Evolutionary conservation across 2,329 filamentous ascomycete genomes (phyloP).

Genomic region (Fusarium solani-melongenae): DNA sequence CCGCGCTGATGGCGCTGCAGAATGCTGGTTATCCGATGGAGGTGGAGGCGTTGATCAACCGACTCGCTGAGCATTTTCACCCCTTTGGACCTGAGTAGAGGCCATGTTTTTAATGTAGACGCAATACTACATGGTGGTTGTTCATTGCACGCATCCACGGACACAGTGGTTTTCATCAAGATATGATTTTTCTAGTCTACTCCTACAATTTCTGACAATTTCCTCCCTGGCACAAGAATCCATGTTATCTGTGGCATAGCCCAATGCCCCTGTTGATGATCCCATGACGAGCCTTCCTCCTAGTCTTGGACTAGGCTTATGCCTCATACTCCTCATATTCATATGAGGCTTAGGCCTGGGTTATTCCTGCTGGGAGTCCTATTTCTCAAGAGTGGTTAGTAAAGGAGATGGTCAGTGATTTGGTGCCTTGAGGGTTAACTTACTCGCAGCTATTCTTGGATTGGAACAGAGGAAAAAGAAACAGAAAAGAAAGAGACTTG

Average conservation of each 20-base stretch:
- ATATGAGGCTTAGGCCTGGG: background rate
- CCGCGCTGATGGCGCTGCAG: background rate
- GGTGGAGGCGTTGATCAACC: background rate
- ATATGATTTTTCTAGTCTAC: background rate
- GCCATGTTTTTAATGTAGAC: background rate
- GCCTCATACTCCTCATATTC: background rate
- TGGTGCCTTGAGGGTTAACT: background rate
- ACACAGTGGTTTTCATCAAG: background rate
- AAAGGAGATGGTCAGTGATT: background rate
- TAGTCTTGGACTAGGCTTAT: background rate
- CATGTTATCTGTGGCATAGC: background rate
- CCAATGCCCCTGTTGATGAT: background rate
- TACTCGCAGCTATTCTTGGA: background rate
- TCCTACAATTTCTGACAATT: background rate
- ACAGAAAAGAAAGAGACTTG: background rate
- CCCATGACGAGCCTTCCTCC: background rate
- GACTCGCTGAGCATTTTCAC: background rate
- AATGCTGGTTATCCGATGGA: background rate
- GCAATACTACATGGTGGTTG: background rate
- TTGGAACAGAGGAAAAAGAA: background rate
- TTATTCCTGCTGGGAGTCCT: background rate
- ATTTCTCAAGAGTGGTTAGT: background rate
- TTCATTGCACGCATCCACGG: background rate
- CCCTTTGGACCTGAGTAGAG: background rate
- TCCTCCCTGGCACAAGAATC: background rate